These are phyloP conservation scores for Plantago coronopus DNA, from an alignment of 305 asterid species.

Conservation along the genomic window DNA sequence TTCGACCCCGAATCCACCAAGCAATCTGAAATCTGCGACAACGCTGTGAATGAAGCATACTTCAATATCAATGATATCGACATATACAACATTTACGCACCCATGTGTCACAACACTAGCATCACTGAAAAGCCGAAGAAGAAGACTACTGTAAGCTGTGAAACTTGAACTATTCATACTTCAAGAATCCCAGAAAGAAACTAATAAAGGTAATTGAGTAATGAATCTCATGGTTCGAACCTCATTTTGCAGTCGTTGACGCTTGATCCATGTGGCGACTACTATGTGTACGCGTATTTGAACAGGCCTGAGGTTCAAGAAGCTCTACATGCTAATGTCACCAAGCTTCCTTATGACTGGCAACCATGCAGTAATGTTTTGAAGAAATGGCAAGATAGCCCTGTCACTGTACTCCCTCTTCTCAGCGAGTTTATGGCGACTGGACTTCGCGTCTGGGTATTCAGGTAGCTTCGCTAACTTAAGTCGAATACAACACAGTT, in stretches of 20 bases:
- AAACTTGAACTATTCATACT: no score
- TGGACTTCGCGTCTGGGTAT: constrained; percentile 68
- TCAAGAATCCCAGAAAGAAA: no score
- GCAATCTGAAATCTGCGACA: constrained; percentile 33
- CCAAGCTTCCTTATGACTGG: constrained; percentile 57
- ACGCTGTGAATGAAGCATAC: constrained; percentile 27
- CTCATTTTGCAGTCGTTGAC: constrained; percentile 27
- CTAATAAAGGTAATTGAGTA: neutral
- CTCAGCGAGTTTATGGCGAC: constrained; percentile 46
- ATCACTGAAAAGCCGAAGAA: constrained; percentile 35
- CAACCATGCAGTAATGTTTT: constrained; percentile 52
- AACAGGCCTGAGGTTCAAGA: constrained; percentile 63
- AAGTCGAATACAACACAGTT: no score
- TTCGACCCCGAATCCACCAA: constrained; percentile 30
- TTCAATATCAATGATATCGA: constrained; percentile 19
- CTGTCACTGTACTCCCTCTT: constrained; percentile 53
- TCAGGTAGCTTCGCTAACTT: constrained; percentile 36
- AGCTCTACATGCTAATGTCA: constrained; percentile 76
- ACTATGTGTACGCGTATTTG: constrained; percentile 52
- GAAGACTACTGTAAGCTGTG: constrained; percentile 29
- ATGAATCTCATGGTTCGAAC: neutral
- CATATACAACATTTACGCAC: constrained; percentile 53
- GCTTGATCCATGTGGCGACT: constrained; percentile 63
- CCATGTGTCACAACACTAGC: constrained; percentile 34
- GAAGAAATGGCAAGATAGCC: constrained; percentile 48